These are phyloP conservation scores for Trichoderma atroviride DNA, from an alignment of 2,329 filamentous ascomycete species.

Conservation along the genomic window DNA sequence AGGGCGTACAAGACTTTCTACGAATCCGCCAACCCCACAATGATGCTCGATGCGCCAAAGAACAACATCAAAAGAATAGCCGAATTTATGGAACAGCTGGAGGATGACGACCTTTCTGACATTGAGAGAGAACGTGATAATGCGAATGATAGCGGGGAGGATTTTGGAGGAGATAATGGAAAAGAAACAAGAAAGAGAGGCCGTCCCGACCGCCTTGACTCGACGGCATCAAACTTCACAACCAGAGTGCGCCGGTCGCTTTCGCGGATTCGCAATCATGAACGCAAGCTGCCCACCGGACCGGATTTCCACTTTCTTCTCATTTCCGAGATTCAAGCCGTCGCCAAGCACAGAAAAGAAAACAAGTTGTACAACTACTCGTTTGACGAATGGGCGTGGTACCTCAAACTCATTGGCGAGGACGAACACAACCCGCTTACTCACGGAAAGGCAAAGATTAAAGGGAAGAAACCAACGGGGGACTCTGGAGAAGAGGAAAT, in stretches of 20 bases:
- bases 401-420: conserved; percentile 60
- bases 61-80: conserved; percentile 1
- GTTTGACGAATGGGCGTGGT: conserved; percentile 87
- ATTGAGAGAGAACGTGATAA: not conserved
- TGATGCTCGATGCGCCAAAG: not conserved
- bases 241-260: conserved; percentile 16
- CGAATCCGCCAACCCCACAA: not conserved
- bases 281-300: conserved; percentile 14
- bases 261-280: not conserved
- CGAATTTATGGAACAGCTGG: conserved; percentile 3
- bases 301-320: conserved; percentile 20
- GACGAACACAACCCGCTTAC: conserved; percentile 9
- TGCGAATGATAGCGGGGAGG: not conserved
- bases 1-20: not conserved
- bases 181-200: not conserved
- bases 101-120: conserved; percentile 9
- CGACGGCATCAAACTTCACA: not conserved
- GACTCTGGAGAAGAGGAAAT: not conserved
- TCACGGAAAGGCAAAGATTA: conserved; percentile 1
- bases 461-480: not conserved
- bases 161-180: not conserved
- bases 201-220: not conserved
- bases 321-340: conserved; percentile 20
- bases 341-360: conserved; percentile 6
- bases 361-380: conserved; percentile 60